These are phyloP conservation scores for Tylopilus orsonianus DNA, from an alignment of 1,284 basidiomycete species.

Conservation along the genomic window DNA sequence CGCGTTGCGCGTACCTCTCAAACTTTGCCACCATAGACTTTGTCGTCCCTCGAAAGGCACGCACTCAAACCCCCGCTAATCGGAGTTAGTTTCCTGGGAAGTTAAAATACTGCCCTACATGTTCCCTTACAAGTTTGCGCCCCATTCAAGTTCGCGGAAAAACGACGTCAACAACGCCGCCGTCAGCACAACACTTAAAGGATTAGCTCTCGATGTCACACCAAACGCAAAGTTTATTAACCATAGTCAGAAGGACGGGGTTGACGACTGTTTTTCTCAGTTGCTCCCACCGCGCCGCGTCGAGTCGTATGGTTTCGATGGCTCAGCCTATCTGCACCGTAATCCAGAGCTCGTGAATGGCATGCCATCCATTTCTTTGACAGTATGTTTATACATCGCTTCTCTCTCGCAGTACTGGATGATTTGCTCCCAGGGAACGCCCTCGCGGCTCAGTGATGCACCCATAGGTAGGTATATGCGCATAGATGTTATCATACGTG, in stretches of 20 bases:
- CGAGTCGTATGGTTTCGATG: conserved; percentile 14
- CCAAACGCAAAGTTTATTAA: conserved; percentile 12
- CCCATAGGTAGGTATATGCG: conserved; percentile 30
- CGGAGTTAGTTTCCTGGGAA: too few species aligned
- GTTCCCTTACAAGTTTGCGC: conserved; percentile 23
- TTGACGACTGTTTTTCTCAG: conserved; percentile 15
- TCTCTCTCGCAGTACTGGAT: background rate
- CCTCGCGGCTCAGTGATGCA: conserved; percentile 10
- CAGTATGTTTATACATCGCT: conserved; percentile 8
- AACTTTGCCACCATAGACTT: too few species aligned
- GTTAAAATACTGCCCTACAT: too few species aligned
- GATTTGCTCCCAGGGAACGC: conserved; percentile 11
- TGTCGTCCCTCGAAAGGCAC: too few species aligned
- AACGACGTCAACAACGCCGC: conserved; percentile 6
- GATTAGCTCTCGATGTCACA: conserved; percentile 5
- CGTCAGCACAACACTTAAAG: conserved; percentile 9
- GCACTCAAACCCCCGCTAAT: too few species aligned
- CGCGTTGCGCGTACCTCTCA: conserved; percentile 20
- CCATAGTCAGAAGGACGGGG: conserved; percentile 1
- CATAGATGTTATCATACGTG: background rate
- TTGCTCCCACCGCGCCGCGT: conserved; percentile 9
- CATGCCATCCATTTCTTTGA: conserved; percentile 2
- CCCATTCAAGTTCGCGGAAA: conserved; percentile 13
- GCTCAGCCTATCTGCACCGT: conserved; percentile 6
- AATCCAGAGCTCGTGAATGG: conserved; percentile 2